Percentiles rank a stretch among this genome's conserved stretches.
phyloP scores from a whole-genome alignment of 2,329 filamentous ascomycete species.

The Drechslerella coelobrocha region DNA sequence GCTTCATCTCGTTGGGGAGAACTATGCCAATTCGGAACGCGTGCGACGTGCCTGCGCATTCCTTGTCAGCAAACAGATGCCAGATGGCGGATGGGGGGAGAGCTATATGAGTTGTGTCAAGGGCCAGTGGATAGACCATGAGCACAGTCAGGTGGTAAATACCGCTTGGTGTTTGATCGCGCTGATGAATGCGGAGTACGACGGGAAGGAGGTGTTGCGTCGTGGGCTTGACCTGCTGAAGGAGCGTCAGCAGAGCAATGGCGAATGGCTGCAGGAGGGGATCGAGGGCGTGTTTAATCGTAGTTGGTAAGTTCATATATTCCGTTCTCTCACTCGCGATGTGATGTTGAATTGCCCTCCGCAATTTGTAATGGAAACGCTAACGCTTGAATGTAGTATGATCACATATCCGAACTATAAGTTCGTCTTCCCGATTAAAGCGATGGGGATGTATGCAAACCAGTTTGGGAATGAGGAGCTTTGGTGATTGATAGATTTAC shows the following conservation, averaged over 20 bases:
- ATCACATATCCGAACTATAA: conserved; percentile 99
- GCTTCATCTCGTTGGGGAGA: conserved; percentile 80
- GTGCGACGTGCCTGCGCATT: conserved; percentile 82
- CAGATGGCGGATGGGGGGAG: conserved; percentile 95
- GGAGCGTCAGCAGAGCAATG: conserved; percentile 81
- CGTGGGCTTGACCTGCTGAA: conserved; percentile 81
- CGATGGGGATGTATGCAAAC: conserved; percentile 83
- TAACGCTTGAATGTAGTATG: too few species aligned
- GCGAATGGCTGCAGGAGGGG: conserved; percentile 92
- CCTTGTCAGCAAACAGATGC: conserved; percentile 80
- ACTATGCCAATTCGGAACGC: conserved; percentile 73
- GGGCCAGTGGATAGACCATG: conserved; percentile 54
- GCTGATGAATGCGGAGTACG: conserved; percentile 81
- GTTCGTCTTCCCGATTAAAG: conserved; percentile 92
- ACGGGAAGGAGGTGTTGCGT: conserved; percentile 73
- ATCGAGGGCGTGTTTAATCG: conserved; percentile 99
- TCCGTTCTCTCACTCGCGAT: conserved; percentile 11
- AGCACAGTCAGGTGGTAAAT: conserved; percentile 76
- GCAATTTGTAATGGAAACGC: too few species aligned
- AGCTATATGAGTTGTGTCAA: conserved; percentile 72
- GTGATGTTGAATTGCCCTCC: conserved; percentile 50
- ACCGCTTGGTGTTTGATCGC: conserved; percentile 89
- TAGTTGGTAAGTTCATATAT: conserved; percentile 70
- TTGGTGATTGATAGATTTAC: conserved; percentile 17
- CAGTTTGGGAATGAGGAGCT: conserved; percentile 68